These are phyloP conservation scores for Rhynchosporium agropyri DNA, from an alignment of 2,329 filamentous ascomycete genomes.

Conservation along the genomic window DNA sequence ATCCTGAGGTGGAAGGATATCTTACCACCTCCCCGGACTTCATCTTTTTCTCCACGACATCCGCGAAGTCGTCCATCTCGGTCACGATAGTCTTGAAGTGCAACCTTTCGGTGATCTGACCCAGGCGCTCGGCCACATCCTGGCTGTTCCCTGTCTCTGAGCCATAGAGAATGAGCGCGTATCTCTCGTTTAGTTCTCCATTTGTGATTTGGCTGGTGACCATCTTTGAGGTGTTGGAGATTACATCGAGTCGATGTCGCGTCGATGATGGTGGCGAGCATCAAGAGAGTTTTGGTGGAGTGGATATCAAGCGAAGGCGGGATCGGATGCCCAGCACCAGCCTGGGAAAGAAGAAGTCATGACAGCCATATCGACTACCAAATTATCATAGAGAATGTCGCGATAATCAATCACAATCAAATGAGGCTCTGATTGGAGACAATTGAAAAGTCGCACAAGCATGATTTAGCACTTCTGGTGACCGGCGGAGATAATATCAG, in stretches of 20 bases:
- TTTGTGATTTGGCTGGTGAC: constrained; percentile 7
- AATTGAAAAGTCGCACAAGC: too few species aligned
- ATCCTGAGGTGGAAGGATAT: constrained; percentile 29
- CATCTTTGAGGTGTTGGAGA: background rate
- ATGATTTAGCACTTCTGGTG: too few species aligned
- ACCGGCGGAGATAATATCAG: too few species aligned
- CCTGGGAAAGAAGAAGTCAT: too few species aligned
- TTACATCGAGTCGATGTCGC: background rate
- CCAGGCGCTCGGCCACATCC: constrained; percentile 86
- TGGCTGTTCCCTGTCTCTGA: constrained; percentile 95
- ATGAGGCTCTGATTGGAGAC: too few species aligned
- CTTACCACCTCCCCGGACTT: constrained; percentile 69
- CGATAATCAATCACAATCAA: too few species aligned
- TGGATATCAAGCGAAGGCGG: constrained; percentile 6
- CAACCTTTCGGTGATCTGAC: constrained; percentile 71
- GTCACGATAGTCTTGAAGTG: constrained; percentile 76
- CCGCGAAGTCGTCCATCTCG: constrained; percentile 64
- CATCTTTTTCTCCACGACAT: constrained; percentile 14
- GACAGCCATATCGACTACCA: too few species aligned
- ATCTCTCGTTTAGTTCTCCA: constrained; percentile 44
- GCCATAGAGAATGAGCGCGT: constrained; percentile 79
- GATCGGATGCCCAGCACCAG: background rate
- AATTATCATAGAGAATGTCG: too few species aligned
- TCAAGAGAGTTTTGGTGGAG: constrained; percentile 11
- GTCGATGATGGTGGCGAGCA: background rate